Conservation (phyloP, 2,329 filamentous ascomycete genomes). For the Aspergillus udagawae region DNA sequence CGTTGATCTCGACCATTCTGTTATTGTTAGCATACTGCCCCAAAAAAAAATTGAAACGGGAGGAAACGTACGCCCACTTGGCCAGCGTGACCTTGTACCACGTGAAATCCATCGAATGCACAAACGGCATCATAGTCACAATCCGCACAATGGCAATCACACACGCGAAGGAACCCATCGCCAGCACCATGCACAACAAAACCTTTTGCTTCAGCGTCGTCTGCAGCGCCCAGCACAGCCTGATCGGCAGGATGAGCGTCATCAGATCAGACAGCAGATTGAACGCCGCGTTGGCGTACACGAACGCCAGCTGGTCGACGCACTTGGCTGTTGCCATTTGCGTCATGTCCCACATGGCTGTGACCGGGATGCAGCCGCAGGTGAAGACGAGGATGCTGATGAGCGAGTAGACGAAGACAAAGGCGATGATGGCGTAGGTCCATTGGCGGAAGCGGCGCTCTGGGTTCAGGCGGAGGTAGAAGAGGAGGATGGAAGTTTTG, state of each 20-base stretch:
- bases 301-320: constrained; percentile 9
- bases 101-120: constrained; percentile 11
- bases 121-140: constrained; percentile 12
- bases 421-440: constrained; percentile 15
- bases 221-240: constrained; percentile 10
- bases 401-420: constrained; percentile 13
- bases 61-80: constrained; percentile 11
- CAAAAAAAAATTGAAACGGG: not conserved
- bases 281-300: constrained; percentile 12
- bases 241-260: constrained; percentile 8
- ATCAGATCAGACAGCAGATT: constrained; percentile 12
- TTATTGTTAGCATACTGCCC: not conserved
- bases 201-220: constrained; percentile 5
- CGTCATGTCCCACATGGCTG: constrained; percentile 13
- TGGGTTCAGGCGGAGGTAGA: constrained; percentile 15
- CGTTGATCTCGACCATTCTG: constrained; percentile 15
- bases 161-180: constrained; percentile 13
- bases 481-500: constrained; percentile 16
- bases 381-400: constrained; percentile 14
- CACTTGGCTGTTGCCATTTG: constrained; percentile 8
- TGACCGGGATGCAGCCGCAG: constrained; percentile 9
- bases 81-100: constrained; percentile 13
- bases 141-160: constrained; percentile 12
- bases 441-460: constrained; percentile 14
- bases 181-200: constrained; percentile 6